Conservation (phyloP, 129 eudicot species). For the Centaurea solstitialis region DNA sequence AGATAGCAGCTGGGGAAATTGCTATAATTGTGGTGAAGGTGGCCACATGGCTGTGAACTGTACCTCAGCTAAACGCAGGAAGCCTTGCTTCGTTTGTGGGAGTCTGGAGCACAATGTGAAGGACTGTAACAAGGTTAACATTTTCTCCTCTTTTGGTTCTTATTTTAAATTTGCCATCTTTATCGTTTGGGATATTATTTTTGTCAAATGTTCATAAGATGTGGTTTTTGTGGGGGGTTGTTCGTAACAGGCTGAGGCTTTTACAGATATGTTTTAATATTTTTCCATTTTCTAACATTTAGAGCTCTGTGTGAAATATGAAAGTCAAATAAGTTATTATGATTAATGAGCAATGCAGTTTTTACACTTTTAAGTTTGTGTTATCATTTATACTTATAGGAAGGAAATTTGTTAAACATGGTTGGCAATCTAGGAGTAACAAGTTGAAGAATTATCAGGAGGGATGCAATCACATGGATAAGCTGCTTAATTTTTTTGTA, state of each 20-base stretch:
- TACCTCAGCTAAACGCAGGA: constrained; percentile 72
- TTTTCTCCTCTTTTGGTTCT: not conserved
- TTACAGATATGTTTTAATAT: not conserved
- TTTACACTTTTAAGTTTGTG: not conserved
- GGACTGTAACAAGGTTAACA: constrained; percentile 73
- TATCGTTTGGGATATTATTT: not conserved
- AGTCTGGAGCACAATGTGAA: constrained; percentile 89
- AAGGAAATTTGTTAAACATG: not conserved
- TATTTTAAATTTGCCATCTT: not conserved
- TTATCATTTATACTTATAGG: not conserved
- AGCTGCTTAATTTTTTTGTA: not conserved
- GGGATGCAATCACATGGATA: not conserved
- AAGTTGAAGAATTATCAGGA: not conserved
- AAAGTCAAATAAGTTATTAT: not conserved
- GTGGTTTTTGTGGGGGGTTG: not conserved
- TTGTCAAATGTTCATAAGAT: not conserved
- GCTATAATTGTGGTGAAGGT: constrained; percentile 97
- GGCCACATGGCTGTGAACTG: constrained; percentile 78
- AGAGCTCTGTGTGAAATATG: not conserved
- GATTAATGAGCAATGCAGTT: not conserved
- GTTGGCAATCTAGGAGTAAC: not conserved
- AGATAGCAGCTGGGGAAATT: constrained; percentile 91
- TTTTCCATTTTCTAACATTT: not conserved
- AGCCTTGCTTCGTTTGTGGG: constrained; percentile 96
- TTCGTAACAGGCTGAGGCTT: not conserved